Percentiles rank a stretch among this genome's conserved stretches.
These are phyloP conservation scores for Colletotrichum orbiculare DNA, from an alignment of 2,329 filamentous ascomycete genomes.

Conservation along the genomic window DNA sequence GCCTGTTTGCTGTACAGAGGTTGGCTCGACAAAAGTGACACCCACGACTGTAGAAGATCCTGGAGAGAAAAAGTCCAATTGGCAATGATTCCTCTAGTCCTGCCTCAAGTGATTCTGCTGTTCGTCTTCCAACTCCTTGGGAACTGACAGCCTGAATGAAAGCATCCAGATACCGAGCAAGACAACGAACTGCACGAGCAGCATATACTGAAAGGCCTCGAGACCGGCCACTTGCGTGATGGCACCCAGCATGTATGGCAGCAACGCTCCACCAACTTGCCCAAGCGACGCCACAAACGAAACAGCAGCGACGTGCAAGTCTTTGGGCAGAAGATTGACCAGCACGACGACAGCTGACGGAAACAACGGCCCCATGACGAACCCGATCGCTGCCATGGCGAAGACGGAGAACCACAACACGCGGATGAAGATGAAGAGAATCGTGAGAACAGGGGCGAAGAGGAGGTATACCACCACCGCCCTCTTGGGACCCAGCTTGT, in stretches of 20 bases:
- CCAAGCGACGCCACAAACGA: slow-evolving; percentile 56
- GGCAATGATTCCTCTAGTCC: too few species aligned
- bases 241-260: slow-evolving; percentile 56
- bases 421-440: slow-evolving; percentile 21
- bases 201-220: slow-evolving; percentile 47
- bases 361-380: slow-evolving; percentile 35
- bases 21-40: too few species aligned
- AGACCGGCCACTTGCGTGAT: slow-evolving; percentile 52
- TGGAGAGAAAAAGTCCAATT: too few species aligned
- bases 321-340: slow-evolving; percentile 25
- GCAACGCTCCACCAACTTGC: slow-evolving; percentile 54
- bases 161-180: slow-evolving; percentile 36
- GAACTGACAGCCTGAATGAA: background rate
- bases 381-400: slow-evolving; percentile 26
- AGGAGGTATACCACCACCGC: slow-evolving; percentile 19
- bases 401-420: slow-evolving; percentile 23
- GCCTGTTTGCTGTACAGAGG: too few species aligned
- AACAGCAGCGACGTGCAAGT: slow-evolving; percentile 55
- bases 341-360: slow-evolving; percentile 29
- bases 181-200: slow-evolving; percentile 39
- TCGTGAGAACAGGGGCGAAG: background rate
- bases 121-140: slow-evolving; percentile 3
- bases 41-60: too few species aligned
- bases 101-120: too few species aligned
- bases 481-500: slow-evolving; percentile 42